phyloP scores from a whole-genome alignment of 495 filamentous ascomycete species.

The Talaromyces stipitatus region DNA sequence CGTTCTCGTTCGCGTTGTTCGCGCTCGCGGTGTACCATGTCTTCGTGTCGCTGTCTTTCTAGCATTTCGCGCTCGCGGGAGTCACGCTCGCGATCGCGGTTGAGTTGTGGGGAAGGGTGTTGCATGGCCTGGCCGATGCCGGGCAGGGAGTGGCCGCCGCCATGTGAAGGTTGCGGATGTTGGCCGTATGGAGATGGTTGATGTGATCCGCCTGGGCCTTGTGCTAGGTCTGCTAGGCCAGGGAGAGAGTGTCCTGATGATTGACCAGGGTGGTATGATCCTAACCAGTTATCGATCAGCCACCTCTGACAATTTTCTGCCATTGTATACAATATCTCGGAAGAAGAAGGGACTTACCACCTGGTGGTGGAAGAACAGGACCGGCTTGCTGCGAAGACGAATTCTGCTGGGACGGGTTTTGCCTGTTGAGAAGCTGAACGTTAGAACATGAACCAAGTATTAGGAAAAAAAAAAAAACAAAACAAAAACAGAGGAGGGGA shows the following conservation, averaged over 20 bases:
- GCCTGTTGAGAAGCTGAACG: conserved; percentile 18
- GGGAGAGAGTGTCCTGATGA: conserved; percentile 44
- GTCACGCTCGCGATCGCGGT: conserved; percentile 46
- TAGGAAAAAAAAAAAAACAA: neutral
- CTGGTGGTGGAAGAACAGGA: conserved; percentile 41
- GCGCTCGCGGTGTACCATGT: conserved; percentile 56
- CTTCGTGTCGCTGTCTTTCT: conserved; percentile 48
- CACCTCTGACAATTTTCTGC: neutral
- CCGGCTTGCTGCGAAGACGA: conserved; percentile 40
- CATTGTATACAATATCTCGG: neutral
- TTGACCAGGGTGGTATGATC: conserved; percentile 37
- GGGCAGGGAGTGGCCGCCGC: conserved; percentile 41
- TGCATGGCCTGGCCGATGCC: conserved; percentile 45
- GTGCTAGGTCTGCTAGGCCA: conserved; percentile 43
- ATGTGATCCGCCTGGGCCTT: conserved; percentile 40
- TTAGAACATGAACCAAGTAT: neutral
- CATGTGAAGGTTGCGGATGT: conserved; percentile 35
- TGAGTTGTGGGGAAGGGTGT: conserved; percentile 44
- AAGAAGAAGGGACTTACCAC: conserved; percentile 28
- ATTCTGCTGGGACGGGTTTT: conserved; percentile 41
- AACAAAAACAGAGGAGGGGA: neutral
- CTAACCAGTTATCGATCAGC: conserved; percentile 25
- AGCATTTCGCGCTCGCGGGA: conserved; percentile 41
- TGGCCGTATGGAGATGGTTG: conserved; percentile 42
- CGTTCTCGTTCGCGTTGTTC: conserved; percentile 42